Evolutionary conservation across 768 basidiomycete genomes (phyloP).

Genomic region (Amanita muscaria): DNA sequence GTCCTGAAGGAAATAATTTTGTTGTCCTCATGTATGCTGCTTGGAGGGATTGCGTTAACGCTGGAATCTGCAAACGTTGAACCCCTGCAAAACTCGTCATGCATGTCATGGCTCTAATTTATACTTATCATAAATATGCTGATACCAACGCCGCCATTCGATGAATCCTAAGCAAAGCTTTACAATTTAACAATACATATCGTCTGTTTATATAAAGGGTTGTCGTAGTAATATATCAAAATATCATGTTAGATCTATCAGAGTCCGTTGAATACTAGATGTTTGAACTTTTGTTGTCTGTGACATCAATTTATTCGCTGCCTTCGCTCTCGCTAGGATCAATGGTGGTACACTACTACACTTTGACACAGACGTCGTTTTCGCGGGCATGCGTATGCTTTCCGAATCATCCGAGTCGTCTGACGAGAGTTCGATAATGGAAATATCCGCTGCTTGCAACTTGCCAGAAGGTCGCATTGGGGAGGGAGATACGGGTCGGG

Average conservation of each 20-base stretch:
- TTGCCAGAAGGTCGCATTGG: neutral
- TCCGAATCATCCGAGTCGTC: constrained; percentile 2
- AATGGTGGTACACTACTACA: neutral
- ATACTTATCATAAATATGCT: too few species aligned
- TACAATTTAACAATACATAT: too few species aligned
- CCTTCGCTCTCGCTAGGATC: neutral
- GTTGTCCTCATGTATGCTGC: constrained; percentile 29
- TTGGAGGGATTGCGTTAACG: constrained; percentile 29
- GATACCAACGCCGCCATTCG: too few species aligned
- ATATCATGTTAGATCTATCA: neutral
- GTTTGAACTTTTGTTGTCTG: too few species aligned
- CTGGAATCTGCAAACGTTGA: too few species aligned
- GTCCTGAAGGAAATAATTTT: constrained; percentile 30
- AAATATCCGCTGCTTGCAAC: neutral
- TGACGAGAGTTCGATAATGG: constrained; percentile 7
- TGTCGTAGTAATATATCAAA: too few species aligned
- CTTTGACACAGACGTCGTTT: neutral
- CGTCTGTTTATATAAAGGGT: too few species aligned
- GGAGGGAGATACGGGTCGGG: constrained; percentile 1
- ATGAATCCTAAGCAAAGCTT: too few species aligned
- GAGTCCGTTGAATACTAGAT: neutral
- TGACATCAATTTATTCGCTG: too few species aligned
- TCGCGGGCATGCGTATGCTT: neutral
- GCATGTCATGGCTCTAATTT: too few species aligned
- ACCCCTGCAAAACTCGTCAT: too few species aligned